A percentile compares a stretch with the other conserved stretches of the same genome.
Evolutionary conservation across 257 asterid species (phyloP).

Genomic region (Solanum pennellii): DNA sequence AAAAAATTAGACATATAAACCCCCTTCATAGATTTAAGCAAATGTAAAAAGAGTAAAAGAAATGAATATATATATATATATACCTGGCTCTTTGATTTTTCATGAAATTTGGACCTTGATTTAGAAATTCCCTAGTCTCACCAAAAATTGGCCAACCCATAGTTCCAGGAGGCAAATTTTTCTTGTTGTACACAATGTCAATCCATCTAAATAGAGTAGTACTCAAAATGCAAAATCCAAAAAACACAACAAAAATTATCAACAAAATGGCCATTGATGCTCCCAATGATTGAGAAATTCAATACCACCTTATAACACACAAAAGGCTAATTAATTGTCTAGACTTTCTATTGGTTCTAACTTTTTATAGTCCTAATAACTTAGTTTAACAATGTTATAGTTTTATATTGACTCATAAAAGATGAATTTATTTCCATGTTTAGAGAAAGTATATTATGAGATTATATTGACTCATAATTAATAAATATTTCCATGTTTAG

Average conservation of each 20-base stretch:
- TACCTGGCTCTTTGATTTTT: constrained; percentile 47
- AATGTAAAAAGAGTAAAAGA: not conserved
- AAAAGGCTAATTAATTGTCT: not conserved
- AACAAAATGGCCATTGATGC: constrained; percentile 38
- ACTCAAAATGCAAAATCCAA: constrained; percentile 6
- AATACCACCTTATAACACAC: not conserved
- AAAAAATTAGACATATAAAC: not conserved
- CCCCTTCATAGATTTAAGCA: not conserved
- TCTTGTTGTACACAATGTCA: constrained; percentile 16
- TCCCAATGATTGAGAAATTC: not conserved
- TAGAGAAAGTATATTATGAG: not conserved
- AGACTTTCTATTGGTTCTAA: not conserved
- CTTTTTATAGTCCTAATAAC: not conserved
- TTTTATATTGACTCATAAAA: not conserved
- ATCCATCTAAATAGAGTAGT: constrained; percentile 41
- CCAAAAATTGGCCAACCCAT: constrained; percentile 90
- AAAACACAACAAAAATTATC: constrained; percentile 1
- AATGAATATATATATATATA: not conserved
- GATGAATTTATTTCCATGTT: constrained; percentile 39
- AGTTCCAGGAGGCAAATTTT: constrained; percentile 69
- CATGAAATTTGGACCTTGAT: constrained; percentile 65
- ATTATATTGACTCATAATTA: not conserved
- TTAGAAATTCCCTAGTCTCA: constrained; percentile 41
- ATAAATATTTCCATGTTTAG: not conserved
- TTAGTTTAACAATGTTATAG: not conserved